Percentiles rank a stretch among this genome's conserved stretches.
These are phyloP conservation scores for Dipodascus geniculatus DNA, from an alignment of 805 yeast genomes.

Conservation along the genomic window DNA sequence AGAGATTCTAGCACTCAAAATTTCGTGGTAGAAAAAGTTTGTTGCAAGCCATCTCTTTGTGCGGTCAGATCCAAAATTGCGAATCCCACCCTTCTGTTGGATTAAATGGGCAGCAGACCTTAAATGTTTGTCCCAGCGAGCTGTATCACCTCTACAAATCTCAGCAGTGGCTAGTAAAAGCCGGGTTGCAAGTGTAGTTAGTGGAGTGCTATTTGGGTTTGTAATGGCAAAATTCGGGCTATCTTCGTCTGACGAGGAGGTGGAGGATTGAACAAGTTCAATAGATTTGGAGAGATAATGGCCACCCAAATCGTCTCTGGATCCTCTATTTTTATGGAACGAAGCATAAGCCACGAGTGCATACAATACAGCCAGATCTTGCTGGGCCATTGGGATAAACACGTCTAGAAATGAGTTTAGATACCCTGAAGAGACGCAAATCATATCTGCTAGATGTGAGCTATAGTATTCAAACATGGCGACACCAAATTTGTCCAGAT, in stretches of 20 bases:
- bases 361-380: constrained; percentile 37
- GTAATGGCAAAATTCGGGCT: constrained; percentile 9
- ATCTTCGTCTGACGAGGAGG: constrained; percentile 12
- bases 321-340: constrained; percentile 22
- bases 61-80: constrained; percentile 37
- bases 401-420: constrained; percentile 41
- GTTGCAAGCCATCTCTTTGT: constrained; percentile 62
- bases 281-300: constrained; percentile 16
- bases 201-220: constrained; percentile 7
- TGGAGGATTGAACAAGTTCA: constrained; percentile 4
- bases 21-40: constrained; percentile 73
- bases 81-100: constrained; percentile 48
- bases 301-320: constrained; percentile 21
- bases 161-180: constrained; percentile 68
- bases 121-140: constrained; percentile 59
- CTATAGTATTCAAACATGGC: constrained; percentile 27
- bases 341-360: constrained; percentile 49
- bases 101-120: constrained; percentile 56
- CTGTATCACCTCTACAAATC: constrained; percentile 72
- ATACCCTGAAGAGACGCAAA: constrained; percentile 37
- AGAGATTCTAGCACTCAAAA: constrained; percentile 47
- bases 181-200: constrained; percentile 47
- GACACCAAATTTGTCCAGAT: constrained; percentile 33
- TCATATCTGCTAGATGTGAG: constrained; percentile 27
- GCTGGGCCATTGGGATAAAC: constrained; percentile 41